phyloP scores from a whole-genome alignment of 768 basidiomycete genomes.

The Macrolepiota dolichaula region DNA sequence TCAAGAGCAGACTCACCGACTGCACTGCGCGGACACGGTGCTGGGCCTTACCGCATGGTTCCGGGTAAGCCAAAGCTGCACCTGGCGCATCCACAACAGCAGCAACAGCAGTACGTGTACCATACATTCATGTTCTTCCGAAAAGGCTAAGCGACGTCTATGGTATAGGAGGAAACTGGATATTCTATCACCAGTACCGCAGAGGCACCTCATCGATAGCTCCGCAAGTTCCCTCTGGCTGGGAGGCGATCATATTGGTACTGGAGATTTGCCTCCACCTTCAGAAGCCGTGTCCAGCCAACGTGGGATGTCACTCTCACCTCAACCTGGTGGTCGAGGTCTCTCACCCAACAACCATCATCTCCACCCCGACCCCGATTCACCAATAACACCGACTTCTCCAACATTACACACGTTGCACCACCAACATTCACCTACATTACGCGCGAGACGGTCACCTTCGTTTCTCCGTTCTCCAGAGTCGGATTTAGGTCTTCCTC shows the following conservation, averaged over 20 bases:
- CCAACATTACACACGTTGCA: neutral
- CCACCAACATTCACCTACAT: neutral
- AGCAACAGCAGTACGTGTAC: neutral
- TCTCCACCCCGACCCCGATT: neutral
- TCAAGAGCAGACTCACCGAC: slow-evolving; percentile 8
- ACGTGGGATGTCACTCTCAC: neutral
- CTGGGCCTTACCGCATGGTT: slow-evolving; percentile 6
- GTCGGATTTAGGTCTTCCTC: neutral
- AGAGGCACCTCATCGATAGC: slow-evolving; percentile 59
- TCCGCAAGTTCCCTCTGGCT: slow-evolving; percentile 63
- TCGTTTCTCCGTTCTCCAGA: neutral
- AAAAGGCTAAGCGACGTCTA: neutral
- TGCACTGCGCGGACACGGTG: neutral
- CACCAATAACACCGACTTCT: neutral
- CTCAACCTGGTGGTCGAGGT: neutral
- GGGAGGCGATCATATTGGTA: neutral
- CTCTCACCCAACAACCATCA: too few species aligned
- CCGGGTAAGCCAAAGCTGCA: slow-evolving; percentile 3
- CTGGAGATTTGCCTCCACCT: slow-evolving; percentile 22
- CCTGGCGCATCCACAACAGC: neutral
- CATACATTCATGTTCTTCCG: neutral
- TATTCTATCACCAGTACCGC: slow-evolving; percentile 66
- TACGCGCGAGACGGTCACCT: neutral
- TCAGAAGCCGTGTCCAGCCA: neutral
- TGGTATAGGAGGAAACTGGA: slow-evolving; percentile 13